Base-by-base conservation (phyloP, 257 asterid species). In the Cynanchum wilfordii region DNA sequence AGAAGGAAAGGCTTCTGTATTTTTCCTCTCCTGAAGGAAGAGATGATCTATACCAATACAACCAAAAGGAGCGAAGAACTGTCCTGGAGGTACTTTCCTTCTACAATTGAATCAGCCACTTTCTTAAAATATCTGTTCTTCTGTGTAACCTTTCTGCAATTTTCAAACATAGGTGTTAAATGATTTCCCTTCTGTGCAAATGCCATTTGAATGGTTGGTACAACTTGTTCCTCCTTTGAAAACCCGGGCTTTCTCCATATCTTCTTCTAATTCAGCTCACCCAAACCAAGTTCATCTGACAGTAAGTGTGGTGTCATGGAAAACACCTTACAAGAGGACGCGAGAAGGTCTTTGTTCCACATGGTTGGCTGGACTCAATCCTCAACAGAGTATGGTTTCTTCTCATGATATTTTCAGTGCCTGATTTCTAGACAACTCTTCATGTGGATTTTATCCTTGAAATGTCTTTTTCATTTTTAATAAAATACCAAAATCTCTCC, bases 21-120 rank as follows among this genome's bases (percentile, higher is more conserved):
- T 95, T 94, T 79, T 86, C 87, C 78, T 95, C 98, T 16, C 84
- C 99, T 38, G 96, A 95, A 90, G 99, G 99, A 82, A 86, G 99
- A 79, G 99, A 95, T 82, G 98, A 95, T 83, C 75, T 95, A n/a
- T 92, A 92, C 85, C 88, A 87, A 76, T 95, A 90, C 90, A 95
- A 92, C 83, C 93, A 89, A 84, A 95, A 87, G 88, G 98, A 95
- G 75, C 69, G 96, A 67, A 83, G 99, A 84, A 94, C 96, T 67
- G 97, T 95, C 72, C 82, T 91, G 80, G 99, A 95, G 98, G 99
- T 95, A 74, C 3, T 33, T 42, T 60, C 55, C 11, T 44, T 73
- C 7, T 29, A 13, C 17, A 63, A 49, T 47, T 62, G 42, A 49
- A 54, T 71, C 63, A 77, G 50, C 74, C 74, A 16, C 55, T 66